Conservation (phyloP, 1,284 basidiomycete genomes). For the Ustilago tritici region DNA sequence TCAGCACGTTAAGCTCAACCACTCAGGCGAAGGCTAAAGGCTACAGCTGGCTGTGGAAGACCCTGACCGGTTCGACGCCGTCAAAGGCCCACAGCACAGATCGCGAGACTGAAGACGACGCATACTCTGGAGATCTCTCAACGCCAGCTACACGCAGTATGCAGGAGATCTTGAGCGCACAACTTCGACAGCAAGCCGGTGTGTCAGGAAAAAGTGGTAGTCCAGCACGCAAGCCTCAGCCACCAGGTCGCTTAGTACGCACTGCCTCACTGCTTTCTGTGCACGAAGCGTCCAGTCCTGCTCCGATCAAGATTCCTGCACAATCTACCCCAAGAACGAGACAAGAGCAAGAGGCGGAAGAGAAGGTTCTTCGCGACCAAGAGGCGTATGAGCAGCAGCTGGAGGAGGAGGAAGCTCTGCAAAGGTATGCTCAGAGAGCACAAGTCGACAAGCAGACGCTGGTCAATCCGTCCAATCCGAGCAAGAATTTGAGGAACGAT, state of each 20-base stretch:
- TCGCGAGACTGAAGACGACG: conserved; percentile 13
- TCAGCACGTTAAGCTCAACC: conserved; percentile 24
- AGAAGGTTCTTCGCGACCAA: conserved; percentile 53
- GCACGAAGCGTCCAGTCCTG: conserved; percentile 42
- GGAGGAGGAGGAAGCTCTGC: conserved; percentile 60
- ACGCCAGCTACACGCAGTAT: conserved; percentile 57
- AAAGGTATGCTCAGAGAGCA: conserved; percentile 57
- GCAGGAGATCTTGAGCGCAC: conserved; percentile 53
- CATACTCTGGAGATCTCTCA: conserved; percentile 15
- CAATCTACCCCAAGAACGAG: conserved; percentile 35
- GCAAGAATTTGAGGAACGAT: conserved; percentile 45
- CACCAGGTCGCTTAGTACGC: conserved; percentile 31
- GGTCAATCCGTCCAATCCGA: conserved; percentile 67
- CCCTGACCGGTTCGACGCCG: conserved; percentile 41
- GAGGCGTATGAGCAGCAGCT: conserved; percentile 60
- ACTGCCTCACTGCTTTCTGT: conserved; percentile 47
- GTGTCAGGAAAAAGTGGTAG: conserved; percentile 28
- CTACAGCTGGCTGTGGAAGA: conserved; percentile 59
- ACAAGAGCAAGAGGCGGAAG: conserved; percentile 50
- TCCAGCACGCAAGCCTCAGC: conserved; percentile 20
- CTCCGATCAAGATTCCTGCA: conserved; percentile 59
- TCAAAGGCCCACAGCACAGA: conserved; percentile 11
- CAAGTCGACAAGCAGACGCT: conserved; percentile 66
- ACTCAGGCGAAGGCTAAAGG: conserved; percentile 22
- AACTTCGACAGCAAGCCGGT: conserved; percentile 44